Base-by-base conservation (phyloP, 1,284 basidiomycete species). In the Cryptococcus sp. region DNA sequence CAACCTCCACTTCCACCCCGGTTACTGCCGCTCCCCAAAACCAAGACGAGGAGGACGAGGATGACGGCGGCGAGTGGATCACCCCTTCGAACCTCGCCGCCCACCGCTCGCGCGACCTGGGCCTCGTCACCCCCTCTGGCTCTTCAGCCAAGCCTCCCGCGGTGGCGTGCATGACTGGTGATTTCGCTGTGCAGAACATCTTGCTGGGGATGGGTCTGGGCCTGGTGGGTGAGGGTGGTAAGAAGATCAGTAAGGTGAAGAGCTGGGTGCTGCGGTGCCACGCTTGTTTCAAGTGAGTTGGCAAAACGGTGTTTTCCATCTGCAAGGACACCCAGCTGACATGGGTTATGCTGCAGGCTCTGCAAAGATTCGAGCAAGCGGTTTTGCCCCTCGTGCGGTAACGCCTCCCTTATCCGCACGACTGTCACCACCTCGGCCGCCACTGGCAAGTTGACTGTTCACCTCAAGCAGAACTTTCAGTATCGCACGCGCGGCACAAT, bases 131-230 rank as follows among this genome's bases (percentile, higher is more conserved):
- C 3, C 80, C 81, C 20, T 63, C 59, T 33, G 18, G 59, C 45
- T 23, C 56, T 50, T 11, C 60, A 21, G 47, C 73, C 72, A 61
- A 75, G 79, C 50, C 77, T 50, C 69, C 67, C 0, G 70, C 69
- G 18, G 85, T 85, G 2, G 93, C 91, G 16, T 94, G 92, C 73
- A 92, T 98, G 89, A 98, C 96, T 1, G 91, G 90, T 39, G 96
- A 99, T 83, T 98, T 93, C 77, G 96, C 96, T 15, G 96, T 99
- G 84, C 96, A 99, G 79, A 99, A 99, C 71, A 92, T 98, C 13
- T 78, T 97, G 57, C 79, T 99, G 52, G 94, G 97, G 73, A 96
- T 98, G 89, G 89, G 90, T 0, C 79, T 99, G 54, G 88, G 87
- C 61, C 81, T 98, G 28, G 87, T 98, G n/a, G 88, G 92, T 15